A percentile compares a stretch with the other conserved stretches of the same genome.
Conservation (phyloP, 2,329 filamentous ascomycete genomes). For the Furcasterigmium sp. region DNA sequence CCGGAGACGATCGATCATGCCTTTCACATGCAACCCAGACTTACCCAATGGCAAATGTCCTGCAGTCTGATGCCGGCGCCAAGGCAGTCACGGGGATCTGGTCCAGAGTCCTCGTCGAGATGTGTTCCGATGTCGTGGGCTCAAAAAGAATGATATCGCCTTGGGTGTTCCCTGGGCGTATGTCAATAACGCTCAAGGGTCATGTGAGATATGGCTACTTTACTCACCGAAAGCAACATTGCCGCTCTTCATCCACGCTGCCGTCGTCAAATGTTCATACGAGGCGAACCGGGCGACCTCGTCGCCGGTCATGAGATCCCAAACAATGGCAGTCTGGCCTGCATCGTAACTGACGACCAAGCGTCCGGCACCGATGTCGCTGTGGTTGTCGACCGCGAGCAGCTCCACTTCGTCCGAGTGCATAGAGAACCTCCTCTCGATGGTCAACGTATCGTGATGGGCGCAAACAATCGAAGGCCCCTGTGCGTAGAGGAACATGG, state of each 20-base stretch:
- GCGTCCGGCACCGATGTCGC: slow-evolving; percentile 77
- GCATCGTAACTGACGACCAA: slow-evolving; percentile 91
- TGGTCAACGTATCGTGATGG: slow-evolving; percentile 85
- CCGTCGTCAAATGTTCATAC: slow-evolving; percentile 79
- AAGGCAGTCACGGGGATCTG: slow-evolving; percentile 94
- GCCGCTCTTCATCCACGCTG: slow-evolving; percentile 94
- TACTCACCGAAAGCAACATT: slow-evolving; percentile 89
- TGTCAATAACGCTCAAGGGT: slow-evolving; percentile 15
- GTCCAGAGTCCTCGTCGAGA: slow-evolving; percentile 81
- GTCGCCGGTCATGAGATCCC: slow-evolving; percentile 89
- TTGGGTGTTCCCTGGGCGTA: slow-evolving; percentile 70
- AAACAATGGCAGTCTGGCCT: slow-evolving; percentile 88
- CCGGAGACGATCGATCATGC: not conserved
- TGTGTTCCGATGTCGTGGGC: slow-evolving; percentile 85
- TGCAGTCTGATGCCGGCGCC: slow-evolving; percentile 82
- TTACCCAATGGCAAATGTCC: slow-evolving; percentile 94
- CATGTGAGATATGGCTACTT: slow-evolving; percentile 26
- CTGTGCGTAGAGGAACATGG: slow-evolving; percentile 85
- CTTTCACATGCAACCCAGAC: slow-evolving; percentile 14
- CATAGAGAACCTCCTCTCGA: slow-evolving; percentile 79
- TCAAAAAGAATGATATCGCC: slow-evolving; percentile 95
- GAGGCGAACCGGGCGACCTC: slow-evolving; percentile 90
- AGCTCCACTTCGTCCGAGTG: slow-evolving; percentile 81
- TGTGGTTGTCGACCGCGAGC: slow-evolving; percentile 85
- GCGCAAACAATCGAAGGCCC: slow-evolving; percentile 78